A percentile compares a stretch with the other conserved stretches of the same genome.
Conservation (phyloP, 2,329 filamentous ascomycete species). For the Aspergillus eucalypticola region DNA sequence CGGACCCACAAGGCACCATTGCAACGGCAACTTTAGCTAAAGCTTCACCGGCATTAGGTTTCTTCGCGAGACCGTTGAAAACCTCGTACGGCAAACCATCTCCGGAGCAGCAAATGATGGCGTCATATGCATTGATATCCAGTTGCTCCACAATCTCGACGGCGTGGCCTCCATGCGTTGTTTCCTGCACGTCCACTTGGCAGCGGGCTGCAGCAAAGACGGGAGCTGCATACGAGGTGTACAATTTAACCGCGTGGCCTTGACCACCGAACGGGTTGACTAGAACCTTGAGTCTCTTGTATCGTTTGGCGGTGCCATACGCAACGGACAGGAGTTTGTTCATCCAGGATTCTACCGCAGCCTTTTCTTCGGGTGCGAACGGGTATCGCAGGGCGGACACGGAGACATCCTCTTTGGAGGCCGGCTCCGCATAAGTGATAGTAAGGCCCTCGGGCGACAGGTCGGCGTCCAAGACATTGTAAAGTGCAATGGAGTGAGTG, state of each 20-base stretch:
- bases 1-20: conserved; percentile 88
- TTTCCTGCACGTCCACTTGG: conserved; percentile 70
- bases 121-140: conserved; percentile 79
- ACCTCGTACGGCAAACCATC: conserved; percentile 91
- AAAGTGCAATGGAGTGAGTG: conserved; percentile 68
- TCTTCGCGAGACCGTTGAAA: conserved; percentile 85
- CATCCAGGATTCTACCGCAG: conserved; percentile 62
- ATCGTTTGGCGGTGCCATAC: conserved; percentile 67
- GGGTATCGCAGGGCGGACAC: conserved; percentile 63
- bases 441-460: conserved; percentile 61
- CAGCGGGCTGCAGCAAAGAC: conserved; percentile 81
- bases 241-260: conserved; percentile 71
- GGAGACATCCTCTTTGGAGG: conserved; percentile 61
- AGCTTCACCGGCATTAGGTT: conserved; percentile 72
- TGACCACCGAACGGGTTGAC: conserved; percentile 91
- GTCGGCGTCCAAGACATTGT: conserved; percentile 82
- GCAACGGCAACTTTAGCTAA: conserved; percentile 76
- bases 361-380: conserved; percentile 54
- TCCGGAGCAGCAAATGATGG: conserved; percentile 84
- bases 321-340: conserved; percentile 65
- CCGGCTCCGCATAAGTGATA: conserved; percentile 69
- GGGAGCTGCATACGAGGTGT: conserved; percentile 73
- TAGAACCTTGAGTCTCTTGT: conserved; percentile 80
- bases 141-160: conserved; percentile 72
- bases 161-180: conserved; percentile 73